Base-by-base conservation (phyloP, 306 rosid genomes). In the Purshia tridentata region DNA sequence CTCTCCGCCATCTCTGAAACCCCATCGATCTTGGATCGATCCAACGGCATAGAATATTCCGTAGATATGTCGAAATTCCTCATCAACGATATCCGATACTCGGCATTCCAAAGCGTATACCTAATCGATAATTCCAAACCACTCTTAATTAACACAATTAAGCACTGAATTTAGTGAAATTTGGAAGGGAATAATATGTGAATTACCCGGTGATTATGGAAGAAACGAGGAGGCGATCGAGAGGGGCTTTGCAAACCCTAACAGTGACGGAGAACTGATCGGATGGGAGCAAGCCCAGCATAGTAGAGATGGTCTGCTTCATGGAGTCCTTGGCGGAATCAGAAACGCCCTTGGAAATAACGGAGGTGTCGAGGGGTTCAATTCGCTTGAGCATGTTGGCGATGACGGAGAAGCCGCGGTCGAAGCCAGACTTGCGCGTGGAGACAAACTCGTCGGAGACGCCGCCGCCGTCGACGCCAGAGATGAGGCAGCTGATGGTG, bases 71-170 rank as follows among this genome's bases (percentile, higher is more conserved):
- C 95, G 19, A 94, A 81, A 84, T 94, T 94, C 88, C 96, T 89
- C 84, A 51, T 81, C 84, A 94, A 70, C 40, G 93, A 91, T 77
- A 89, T 76, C 80, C 99, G 83, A 79, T 94, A 94, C 84, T 91
- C 99, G 6, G 93, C 99, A 74, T 88, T 94, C 99, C 99, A 94
- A 48, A 94, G 80, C 8, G 99, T 94, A 76, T 91, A 94, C 87
- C 99, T 94, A 72, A 64, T 47, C 60, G 19, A 66, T 8, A 14
- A 67, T 74, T 15, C 61, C 78, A 12, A 48, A 42, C 61, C 46
- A 64, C 64, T 57, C 2, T 3, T 52, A 42, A 42, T 70, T 37
- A 13, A 22, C 4, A 2, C 45, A 44, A 71, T 56, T 55, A 61
- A 12, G 46, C 66, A 4, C 12, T 9, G 46, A 61, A 39, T 39